phyloP scores from a whole-genome alignment of 225 moss, liverwort and hornwort genomes.

The Sphagnum tenellum region DNA sequence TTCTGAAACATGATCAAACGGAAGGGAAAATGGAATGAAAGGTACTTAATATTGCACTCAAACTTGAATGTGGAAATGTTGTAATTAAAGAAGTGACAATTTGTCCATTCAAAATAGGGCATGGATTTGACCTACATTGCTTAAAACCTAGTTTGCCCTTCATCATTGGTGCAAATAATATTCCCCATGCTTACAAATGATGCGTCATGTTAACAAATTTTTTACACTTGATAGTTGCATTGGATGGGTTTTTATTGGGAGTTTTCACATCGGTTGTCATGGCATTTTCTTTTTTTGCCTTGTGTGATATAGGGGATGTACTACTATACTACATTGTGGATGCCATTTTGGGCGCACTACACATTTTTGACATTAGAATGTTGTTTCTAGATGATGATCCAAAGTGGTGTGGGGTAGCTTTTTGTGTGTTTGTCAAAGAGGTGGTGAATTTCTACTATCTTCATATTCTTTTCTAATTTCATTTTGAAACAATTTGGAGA shows the following conservation, averaged over 20 bases:
- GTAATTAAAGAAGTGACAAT: conserved; percentile 50
- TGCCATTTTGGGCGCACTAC: conserved; percentile 87
- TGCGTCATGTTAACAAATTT: conserved; percentile 7
- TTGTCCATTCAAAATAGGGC: conserved; percentile 79
- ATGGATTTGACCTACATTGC: conserved; percentile 92
- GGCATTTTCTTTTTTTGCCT: too few species aligned
- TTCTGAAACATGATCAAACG: conserved; percentile 7
- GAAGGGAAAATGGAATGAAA: conserved; percentile 13
- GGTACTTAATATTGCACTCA: conserved; percentile 39
- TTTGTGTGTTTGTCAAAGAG: conserved; percentile 80
- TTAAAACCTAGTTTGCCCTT: conserved; percentile 76
- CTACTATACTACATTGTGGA: conserved; percentile 87
- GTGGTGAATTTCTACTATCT: conserved; percentile 47
- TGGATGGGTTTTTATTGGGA: too few species aligned
- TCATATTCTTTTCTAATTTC: not conserved
- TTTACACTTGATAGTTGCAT: too few species aligned
- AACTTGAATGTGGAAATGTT: conserved; percentile 33
- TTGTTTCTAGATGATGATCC: conserved; percentile 95
- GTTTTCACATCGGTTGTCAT: too few species aligned
- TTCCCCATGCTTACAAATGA: conserved; percentile 95
- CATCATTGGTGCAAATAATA: conserved; percentile 81
- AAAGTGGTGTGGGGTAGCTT: conserved; percentile 85
- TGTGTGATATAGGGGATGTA: conserved; percentile 67
- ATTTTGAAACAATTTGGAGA: too few species aligned
- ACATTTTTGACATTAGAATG: conserved; percentile 89